Evolutionary conservation across 1,284 basidiomycete genomes (phyloP).

Genomic region (Agroathelia rolfsii): DNA sequence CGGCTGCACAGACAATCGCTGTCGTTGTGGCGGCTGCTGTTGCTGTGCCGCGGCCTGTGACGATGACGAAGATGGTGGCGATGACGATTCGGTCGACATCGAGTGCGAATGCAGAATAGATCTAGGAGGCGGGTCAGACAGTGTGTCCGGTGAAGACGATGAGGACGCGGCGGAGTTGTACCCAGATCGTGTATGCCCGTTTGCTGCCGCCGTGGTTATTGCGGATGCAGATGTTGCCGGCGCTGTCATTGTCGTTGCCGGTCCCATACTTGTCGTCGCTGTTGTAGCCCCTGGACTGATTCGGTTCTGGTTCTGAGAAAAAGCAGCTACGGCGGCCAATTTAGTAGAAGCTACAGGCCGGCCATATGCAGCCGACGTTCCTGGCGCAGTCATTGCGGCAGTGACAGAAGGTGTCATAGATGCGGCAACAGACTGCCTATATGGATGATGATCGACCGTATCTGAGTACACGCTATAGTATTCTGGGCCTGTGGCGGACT

Average conservation of each 20-base stretch:
- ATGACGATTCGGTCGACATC: slow-evolving; percentile 12
- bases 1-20: no score
- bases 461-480: no score
- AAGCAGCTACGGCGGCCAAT: slow-evolving; percentile 47
- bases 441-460: no score
- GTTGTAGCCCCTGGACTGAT: no score
- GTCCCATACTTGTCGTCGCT: slow-evolving; percentile 34
- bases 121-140: slow-evolving; percentile 47
- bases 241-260: slow-evolving; percentile 33
- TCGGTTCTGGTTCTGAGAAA: slow-evolving; percentile 52
- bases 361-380: slow-evolving; percentile 28
- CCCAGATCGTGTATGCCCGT: slow-evolving; percentile 18
- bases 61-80: slow-evolving; percentile 22
- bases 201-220: slow-evolving; percentile 17
- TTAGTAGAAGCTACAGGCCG: slow-evolving; percentile 45
- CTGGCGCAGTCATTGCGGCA: no score
- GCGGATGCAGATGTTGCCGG: slow-evolving; percentile 31
- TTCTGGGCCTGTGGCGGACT: no score
- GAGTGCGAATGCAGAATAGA: slow-evolving; percentile 33
- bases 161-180: slow-evolving; percentile 16
- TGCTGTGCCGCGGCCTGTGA: slow-evolving; percentile 24
- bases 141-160: slow-evolving; percentile 35
- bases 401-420: no score
- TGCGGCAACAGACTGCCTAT: slow-evolving; percentile 23
- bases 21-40: no score